These are phyloP conservation scores for Solanum pennellii DNA, from an alignment of 257 asterid species.

Conservation along the genomic window DNA sequence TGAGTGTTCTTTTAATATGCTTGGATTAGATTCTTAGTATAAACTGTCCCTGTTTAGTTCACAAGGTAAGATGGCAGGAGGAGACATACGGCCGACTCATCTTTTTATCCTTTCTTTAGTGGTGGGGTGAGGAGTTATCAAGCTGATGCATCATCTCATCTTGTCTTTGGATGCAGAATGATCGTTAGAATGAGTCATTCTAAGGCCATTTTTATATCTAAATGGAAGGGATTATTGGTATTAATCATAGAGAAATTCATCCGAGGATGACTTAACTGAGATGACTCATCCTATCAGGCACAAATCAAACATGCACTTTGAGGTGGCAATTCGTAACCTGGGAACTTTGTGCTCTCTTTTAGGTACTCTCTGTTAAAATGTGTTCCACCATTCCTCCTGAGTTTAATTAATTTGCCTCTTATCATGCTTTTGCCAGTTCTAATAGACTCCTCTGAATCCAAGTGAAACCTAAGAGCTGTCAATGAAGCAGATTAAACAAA, in stretches of 20 bases:
- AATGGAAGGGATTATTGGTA: not conserved
- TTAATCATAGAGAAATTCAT: not conserved
- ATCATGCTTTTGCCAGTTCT: not conserved
- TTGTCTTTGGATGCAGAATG: not conserved
- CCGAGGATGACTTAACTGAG: not conserved
- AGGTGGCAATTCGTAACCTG: not conserved
- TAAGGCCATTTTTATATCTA: not conserved
- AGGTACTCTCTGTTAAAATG: not conserved
- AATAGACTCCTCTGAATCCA: not conserved
- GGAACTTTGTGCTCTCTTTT: not conserved
- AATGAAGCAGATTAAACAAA: not conserved
- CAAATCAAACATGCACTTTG: not conserved
- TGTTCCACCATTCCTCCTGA: not conserved
- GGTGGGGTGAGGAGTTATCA: not conserved
- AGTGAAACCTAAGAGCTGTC: not conserved
- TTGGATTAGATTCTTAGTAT: not conserved
- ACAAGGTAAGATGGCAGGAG: not conserved
- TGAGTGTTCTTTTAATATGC: not conserved
- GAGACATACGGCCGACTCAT: not conserved
- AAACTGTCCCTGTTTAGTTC: not conserved
- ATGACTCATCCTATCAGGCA: not conserved
- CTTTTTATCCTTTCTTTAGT: not conserved
- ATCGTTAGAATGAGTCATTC: not conserved
- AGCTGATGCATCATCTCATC: not conserved
- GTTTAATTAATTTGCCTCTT: not conserved